Conservation (phyloP, 73 alveolate species). For the Tetrahymena borealis region DNA sequence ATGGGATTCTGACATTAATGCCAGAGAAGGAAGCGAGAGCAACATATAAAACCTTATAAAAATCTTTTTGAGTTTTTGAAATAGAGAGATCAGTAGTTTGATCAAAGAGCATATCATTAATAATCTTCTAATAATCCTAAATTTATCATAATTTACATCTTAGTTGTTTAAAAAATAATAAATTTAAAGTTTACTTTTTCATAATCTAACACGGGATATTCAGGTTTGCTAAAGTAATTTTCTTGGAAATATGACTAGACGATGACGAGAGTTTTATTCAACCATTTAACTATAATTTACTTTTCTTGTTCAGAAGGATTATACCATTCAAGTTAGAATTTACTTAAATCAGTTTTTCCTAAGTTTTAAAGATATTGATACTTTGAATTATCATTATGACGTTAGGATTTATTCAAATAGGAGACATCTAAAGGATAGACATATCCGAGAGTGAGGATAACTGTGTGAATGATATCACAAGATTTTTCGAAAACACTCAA, state of each 20-base stretch:
- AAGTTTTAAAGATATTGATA: background rate
- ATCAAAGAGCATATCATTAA: background rate
- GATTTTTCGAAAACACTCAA: background rate
- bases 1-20: background rate
- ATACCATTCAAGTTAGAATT: background rate
- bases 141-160: too few species aligned
- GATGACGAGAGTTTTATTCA: background rate
- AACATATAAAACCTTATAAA: background rate
- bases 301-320: background rate
- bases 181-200: background rate
- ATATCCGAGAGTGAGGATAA: background rate
- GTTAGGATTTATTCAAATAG: background rate
- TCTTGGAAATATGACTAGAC: background rate
- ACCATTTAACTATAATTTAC: background rate
- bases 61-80: background rate
- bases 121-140: background rate
- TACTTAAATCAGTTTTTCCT: background rate
- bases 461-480: background rate
- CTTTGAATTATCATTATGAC: background rate
- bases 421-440: background rate
- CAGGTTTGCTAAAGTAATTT: background rate
- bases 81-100: background rate
- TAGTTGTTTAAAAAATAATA: too few species aligned
- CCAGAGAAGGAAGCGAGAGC: slow-evolving; percentile 5
- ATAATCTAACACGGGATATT: background rate